Percentiles rank a stretch among this genome's conserved stretches.
These are phyloP conservation scores for Agastache rugosa DNA, from an alignment of 257 asterid species.

Conservation along the genomic window DNA sequence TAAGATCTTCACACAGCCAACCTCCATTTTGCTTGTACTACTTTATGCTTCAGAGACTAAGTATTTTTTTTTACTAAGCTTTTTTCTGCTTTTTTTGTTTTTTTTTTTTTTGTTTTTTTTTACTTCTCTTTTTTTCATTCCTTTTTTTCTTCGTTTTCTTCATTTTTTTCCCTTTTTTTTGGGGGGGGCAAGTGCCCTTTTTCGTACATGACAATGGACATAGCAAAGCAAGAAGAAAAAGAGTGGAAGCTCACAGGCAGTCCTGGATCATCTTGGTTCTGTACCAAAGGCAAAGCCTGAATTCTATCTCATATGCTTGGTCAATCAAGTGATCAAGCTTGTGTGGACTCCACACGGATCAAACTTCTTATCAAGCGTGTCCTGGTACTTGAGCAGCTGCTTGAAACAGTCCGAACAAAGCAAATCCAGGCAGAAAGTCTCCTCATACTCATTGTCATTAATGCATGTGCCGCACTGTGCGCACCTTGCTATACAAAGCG, in stretches of 20 bases:
- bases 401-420: conserved; percentile 65
- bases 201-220: not conserved
- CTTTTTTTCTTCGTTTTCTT: not conserved
- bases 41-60: not conserved
- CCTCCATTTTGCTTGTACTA: not conserved
- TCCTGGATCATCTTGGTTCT: conserved; percentile 21
- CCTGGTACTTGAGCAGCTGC: conserved; percentile 39
- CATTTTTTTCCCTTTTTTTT: not conserved
- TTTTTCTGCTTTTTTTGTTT: not conserved
- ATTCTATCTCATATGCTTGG: conserved; percentile 13
- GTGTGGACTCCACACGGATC: conserved; percentile 25
- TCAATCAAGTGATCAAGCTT: conserved; percentile 11
- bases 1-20: not conserved
- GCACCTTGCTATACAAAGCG: conserved; percentile 72
- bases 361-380: conserved; percentile 36
- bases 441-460: conserved; percentile 64
- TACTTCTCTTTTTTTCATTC: not conserved
- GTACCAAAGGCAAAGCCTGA: conserved; percentile 1
- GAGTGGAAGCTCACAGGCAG: conserved; percentile 28
- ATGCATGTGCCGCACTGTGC: conserved; percentile 81
- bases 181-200: not conserved
- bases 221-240: conserved; percentile 24
- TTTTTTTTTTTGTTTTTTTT: too few species aligned
- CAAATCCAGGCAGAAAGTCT: conserved; percentile 73
- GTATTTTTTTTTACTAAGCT: not conserved